These are phyloP conservation scores for Backusella sp. DNA, from an alignment of 192 early-diverging fungal species.

Conservation along the genomic window DNA sequence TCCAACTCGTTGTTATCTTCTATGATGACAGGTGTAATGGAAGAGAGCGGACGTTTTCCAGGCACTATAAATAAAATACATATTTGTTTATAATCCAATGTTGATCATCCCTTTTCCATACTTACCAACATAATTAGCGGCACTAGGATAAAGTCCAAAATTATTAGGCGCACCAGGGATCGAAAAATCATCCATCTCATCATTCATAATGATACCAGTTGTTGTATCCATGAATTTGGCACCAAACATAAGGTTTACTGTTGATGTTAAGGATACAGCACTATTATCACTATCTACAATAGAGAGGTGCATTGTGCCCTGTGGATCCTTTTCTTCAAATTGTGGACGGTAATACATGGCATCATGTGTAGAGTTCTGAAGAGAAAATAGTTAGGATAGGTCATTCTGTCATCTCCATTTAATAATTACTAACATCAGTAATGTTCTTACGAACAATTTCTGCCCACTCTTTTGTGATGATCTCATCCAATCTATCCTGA, in stretches of 20 bases:
- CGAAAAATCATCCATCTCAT: conserved; percentile 96
- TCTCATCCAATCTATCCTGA: conserved; percentile 53
- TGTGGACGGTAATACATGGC: conserved; percentile 76
- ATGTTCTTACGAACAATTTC: conserved; percentile 65
- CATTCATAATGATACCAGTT: conserved; percentile 91
- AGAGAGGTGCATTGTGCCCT: conserved; percentile 92
- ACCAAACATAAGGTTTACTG: conserved; percentile 90
- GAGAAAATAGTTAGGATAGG: neutral
- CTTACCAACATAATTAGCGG: conserved; percentile 72
- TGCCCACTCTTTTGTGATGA: conserved; percentile 72
- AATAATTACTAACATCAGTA: conserved; percentile 49
- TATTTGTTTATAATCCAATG: neutral
- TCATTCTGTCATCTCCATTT: neutral
- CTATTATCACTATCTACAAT: conserved; percentile 68
- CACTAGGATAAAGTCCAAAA: conserved; percentile 82
- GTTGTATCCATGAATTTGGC: conserved; percentile 80
- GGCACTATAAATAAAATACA: conserved; percentile 47
- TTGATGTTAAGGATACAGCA: conserved; percentile 87
- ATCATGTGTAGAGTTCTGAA: conserved; percentile 55
- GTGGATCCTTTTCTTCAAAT: conserved; percentile 74
- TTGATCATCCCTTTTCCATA: neutral
- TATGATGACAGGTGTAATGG: conserved; percentile 62
- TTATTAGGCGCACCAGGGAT: conserved; percentile 65
- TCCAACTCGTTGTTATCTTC: conserved; percentile 60
- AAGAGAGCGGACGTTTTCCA: conserved; percentile 81